A percentile compares a stretch with the other conserved stretches of the same genome.
phyloP scores from a whole-genome alignment of 768 basidiomycete genomes.

The Artomyces pyxidatus region DNA sequence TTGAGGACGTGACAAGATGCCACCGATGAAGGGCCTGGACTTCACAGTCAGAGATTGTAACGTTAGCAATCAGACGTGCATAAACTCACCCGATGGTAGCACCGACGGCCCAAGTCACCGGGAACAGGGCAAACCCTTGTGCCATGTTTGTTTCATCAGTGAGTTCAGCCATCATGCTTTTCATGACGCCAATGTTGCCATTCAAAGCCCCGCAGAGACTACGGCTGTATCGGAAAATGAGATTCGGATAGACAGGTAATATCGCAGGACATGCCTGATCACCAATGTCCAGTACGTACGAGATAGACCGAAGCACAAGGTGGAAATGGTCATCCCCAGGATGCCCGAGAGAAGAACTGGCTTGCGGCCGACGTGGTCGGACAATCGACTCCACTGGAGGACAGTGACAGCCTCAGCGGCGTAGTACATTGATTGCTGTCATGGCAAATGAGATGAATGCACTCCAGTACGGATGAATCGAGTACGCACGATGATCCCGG shows the following conservation, averaged over 20 bases:
- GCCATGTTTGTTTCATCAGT: conserved; percentile 65
- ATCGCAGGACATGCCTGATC: conserved; percentile 24
- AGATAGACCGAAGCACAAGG: conserved; percentile 70
- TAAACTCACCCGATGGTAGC: conserved; percentile 37
- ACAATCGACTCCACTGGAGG: conserved; percentile 66
- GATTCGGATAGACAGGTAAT: neutral
- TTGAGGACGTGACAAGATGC: conserved; percentile 53
- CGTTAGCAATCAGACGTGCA: neutral
- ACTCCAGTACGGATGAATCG: neutral
- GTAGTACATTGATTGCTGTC: conserved; percentile 71
- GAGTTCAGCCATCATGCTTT: conserved; percentile 67
- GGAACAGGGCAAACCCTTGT: conserved; percentile 61
- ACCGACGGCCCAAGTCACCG: conserved; percentile 41
- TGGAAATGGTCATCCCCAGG: conserved; percentile 54
- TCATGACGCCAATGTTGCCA: conserved; percentile 63
- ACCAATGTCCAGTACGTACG: conserved; percentile 60
- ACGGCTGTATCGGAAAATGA: conserved; percentile 34
- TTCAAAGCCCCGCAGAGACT: conserved; percentile 68
- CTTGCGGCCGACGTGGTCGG: conserved; percentile 67
- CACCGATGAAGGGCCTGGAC: conserved; percentile 59
- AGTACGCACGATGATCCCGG: conserved; percentile 54
- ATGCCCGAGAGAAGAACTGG: conserved; percentile 65
- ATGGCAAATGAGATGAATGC: conserved; percentile 4
- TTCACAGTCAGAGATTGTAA: neutral
- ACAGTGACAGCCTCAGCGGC: conserved; percentile 66